These are phyloP conservation scores for Podila clonocystis DNA, from an alignment of 192 early-diverging fungal genomes.

Conservation along the genomic window DNA sequence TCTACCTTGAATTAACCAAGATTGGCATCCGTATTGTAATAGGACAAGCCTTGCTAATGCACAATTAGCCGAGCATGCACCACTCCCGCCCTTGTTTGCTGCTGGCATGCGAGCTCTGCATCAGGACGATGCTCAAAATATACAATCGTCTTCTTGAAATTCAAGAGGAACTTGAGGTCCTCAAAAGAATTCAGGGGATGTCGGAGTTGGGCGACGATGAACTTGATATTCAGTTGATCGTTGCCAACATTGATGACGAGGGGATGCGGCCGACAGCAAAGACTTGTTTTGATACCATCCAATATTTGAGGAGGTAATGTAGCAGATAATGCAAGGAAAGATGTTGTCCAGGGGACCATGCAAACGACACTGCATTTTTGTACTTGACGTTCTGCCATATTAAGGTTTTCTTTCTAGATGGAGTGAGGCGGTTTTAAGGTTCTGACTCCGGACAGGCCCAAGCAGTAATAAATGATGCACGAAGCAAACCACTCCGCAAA, in stretches of 20 bases:
- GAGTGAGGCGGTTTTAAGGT: too few relatives aligned
- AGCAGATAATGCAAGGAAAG: slow-evolving; percentile 9
- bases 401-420: too few relatives aligned
- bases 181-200: background rate
- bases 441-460: too few relatives aligned
- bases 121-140: background rate
- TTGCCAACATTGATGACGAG: background rate
- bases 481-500: too few relatives aligned
- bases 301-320: background rate
- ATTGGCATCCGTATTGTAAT: too few relatives aligned
- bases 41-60: too few relatives aligned
- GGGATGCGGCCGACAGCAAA: background rate
- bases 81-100: too few relatives aligned
- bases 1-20: too few relatives aligned
- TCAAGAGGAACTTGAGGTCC: background rate
- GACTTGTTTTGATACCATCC: background rate
- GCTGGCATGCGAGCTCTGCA: background rate
- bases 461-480: too few relatives aligned
- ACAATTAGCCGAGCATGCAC: too few relatives aligned
- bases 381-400: too few relatives aligned
- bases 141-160: background rate
- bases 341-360: background rate
- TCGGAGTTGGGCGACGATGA: background rate
- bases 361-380: too few relatives aligned
- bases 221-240: background rate